Percentiles rank a stretch among this genome's conserved stretches.
Evolutionary conservation across 805 yeast species (phyloP).

Genomic region (Hanseniaspora osmophila): DNA sequence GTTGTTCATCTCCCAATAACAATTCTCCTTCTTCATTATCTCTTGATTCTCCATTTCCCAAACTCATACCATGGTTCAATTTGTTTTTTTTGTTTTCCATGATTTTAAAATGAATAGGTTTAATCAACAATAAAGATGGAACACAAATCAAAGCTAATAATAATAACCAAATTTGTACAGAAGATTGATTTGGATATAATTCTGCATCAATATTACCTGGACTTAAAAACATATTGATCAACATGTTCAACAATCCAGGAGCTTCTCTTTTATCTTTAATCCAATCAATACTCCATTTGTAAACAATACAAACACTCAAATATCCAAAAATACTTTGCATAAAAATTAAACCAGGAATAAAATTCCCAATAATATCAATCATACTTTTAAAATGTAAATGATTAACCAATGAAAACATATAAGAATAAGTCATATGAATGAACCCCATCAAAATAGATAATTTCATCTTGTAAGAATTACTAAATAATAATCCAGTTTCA

Average conservation of each 20-base stretch:
- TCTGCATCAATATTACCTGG: slow-evolving; percentile 59
- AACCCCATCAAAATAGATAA: slow-evolving; percentile 64
- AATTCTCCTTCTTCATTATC: slow-evolving; percentile 3
- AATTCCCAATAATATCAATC: slow-evolving; percentile 59
- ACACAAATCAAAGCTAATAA: slow-evolving; percentile 51
- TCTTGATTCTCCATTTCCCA: too few species aligned
- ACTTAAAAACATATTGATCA: slow-evolving; percentile 60
- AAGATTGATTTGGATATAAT: slow-evolving; percentile 50
- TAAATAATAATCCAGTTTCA: slow-evolving; percentile 52
- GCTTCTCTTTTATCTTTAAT: slow-evolving; percentile 44
- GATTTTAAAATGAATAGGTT: slow-evolving; percentile 39
- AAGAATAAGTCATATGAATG: slow-evolving; percentile 60
- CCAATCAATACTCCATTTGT: slow-evolving; percentile 70
- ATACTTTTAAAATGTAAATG: slow-evolving; percentile 40
- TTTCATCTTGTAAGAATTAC: slow-evolving; percentile 69
- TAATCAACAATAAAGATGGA: slow-evolving; percentile 57
- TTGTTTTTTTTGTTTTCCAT: slow-evolving; percentile 21
- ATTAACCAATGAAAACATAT: slow-evolving; percentile 52
- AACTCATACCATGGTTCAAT: slow-evolving; percentile 5
- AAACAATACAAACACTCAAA: slow-evolving; percentile 47
- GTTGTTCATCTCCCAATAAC: slow-evolving; percentile 1
- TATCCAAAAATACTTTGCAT: slow-evolving; percentile 71
- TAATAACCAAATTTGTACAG: slow-evolving; percentile 44
- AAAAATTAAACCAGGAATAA: slow-evolving; percentile 58
- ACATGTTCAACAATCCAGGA: slow-evolving; percentile 61